These are phyloP conservation scores for Ascochyta lentis DNA, from an alignment of 2,329 filamentous ascomycete species.

Conservation along the genomic window DNA sequence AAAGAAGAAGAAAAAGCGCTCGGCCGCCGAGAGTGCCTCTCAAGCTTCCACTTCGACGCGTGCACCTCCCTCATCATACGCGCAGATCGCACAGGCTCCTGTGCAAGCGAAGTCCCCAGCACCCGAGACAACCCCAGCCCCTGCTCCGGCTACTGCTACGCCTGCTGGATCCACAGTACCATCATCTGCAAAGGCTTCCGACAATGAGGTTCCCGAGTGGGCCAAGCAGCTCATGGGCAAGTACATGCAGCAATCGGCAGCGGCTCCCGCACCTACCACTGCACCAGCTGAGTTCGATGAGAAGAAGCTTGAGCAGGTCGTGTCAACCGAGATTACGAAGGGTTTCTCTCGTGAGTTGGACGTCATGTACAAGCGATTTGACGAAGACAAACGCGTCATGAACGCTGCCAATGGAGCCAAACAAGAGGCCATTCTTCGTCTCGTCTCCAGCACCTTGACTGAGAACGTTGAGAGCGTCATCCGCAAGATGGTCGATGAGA, in stretches of 20 bases:
- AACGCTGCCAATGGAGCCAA: slow-evolving; percentile 69
- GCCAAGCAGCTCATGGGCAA: slow-evolving; percentile 45
- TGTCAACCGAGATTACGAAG: slow-evolving; percentile 59
- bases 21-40: slow-evolving; percentile 53
- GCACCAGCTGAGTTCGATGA: slow-evolving; percentile 51
- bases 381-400: slow-evolving; percentile 71
- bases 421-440: slow-evolving; percentile 71
- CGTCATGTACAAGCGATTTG: slow-evolving; percentile 65
- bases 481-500: slow-evolving; percentile 74
- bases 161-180: slow-evolving; percentile 11
- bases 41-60: slow-evolving; percentile 50
- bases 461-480: slow-evolving; percentile 79
- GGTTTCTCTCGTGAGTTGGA: slow-evolving; percentile 58
- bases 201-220: slow-evolving; percentile 45
- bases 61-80: slow-evolving; percentile 48
- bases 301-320: slow-evolving; percentile 59
- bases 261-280: slow-evolving; percentile 21
- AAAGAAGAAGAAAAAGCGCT: slow-evolving; percentile 73
- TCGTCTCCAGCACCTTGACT: slow-evolving; percentile 72
- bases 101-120: slow-evolving; percentile 41
- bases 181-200: slow-evolving; percentile 26
- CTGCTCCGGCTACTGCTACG: slow-evolving; percentile 11
- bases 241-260: slow-evolving; percentile 29
- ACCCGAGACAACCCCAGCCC: slow-evolving; percentile 19
- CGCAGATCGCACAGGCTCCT: slow-evolving; percentile 48